Evolutionary conservation across 495 filamentous ascomycete species (phyloP).

Genomic region (Xylaria palmicola): DNA sequence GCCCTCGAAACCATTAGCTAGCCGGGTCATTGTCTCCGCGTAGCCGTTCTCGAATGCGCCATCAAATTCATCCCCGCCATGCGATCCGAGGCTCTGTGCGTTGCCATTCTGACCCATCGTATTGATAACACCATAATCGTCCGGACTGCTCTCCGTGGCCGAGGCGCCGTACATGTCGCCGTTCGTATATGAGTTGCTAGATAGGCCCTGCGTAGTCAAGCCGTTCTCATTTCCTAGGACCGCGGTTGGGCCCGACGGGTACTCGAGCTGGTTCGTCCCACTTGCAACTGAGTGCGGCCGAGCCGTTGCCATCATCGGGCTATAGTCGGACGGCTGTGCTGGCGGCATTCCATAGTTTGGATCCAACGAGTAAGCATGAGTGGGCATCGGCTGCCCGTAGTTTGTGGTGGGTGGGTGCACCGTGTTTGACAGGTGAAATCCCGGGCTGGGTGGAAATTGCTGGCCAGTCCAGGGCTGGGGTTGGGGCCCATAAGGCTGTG

Average conservation of each 20-base stretch:
- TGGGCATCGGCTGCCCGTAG: neutral
- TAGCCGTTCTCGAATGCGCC: conserved; percentile 1
- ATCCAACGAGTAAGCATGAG: neutral
- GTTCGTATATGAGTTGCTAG: conserved; percentile 12
- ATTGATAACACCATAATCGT: neutral
- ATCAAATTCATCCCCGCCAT: conserved; percentile 5
- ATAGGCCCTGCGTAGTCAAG: conserved; percentile 4
- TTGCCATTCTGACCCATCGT: neutral
- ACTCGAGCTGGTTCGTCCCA: neutral
- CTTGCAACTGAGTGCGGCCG: neutral
- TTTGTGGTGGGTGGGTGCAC: neutral
- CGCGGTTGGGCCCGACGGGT: neutral
- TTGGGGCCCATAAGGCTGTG: neutral
- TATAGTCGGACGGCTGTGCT: neutral
- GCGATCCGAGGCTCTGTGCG: neutral
- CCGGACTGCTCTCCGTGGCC: neutral
- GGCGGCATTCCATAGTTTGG: neutral
- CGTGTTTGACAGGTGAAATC: neutral
- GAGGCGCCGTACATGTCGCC: conserved; percentile 18
- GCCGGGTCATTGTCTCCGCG: neutral
- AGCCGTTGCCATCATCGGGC: neutral
- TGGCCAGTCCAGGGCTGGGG: neutral
- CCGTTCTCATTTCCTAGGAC: conserved; percentile 11
- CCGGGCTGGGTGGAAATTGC: neutral
- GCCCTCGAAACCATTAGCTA: neutral